These are phyloP conservation scores for Fusarium lyarnte DNA, from an alignment of 2,329 filamentous ascomycete species.

Conservation along the genomic window DNA sequence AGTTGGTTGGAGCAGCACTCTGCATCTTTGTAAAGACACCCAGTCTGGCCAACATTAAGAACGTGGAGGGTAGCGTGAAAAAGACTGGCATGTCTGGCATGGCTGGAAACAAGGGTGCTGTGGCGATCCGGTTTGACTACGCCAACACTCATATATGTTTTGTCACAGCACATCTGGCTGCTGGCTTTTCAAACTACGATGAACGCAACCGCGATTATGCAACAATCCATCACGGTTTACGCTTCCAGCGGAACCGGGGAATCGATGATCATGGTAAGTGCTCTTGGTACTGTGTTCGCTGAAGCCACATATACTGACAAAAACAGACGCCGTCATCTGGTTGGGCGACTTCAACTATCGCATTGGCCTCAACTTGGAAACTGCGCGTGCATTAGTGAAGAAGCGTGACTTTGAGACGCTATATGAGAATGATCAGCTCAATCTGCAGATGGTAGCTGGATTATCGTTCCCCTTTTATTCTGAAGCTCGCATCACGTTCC, in stretches of 20 bases:
- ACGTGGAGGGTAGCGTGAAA: constrained; percentile 95
- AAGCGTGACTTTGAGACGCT: constrained; percentile 78
- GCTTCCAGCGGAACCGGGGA: constrained; percentile 88
- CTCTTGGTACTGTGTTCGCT: neutral
- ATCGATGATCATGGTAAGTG: constrained; percentile 86
- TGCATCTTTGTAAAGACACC: constrained; percentile 90
- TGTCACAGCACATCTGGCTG: constrained; percentile 94
- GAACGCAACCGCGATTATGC: constrained; percentile 93
- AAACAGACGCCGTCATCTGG: constrained; percentile 81
- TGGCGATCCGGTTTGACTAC: constrained; percentile 94
- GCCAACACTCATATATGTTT: constrained; percentile 94
- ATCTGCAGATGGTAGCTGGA: constrained; percentile 95
- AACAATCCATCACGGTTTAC: constrained; percentile 85
- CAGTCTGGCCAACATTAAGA: constrained; percentile 84
- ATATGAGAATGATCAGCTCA: constrained; percentile 94
- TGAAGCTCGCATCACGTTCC: constrained; percentile 86
- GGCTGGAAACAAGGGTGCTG: constrained; percentile 97
- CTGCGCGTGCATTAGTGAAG: constrained; percentile 77
- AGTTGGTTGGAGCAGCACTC: constrained; percentile 92
- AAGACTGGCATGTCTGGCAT: constrained; percentile 96
- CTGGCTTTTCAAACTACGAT: constrained; percentile 96
- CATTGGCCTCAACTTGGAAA: constrained; percentile 84
- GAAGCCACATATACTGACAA: constrained; percentile 33
- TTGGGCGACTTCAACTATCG: constrained; percentile 98
- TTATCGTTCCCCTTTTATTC: constrained; percentile 91